phyloP scores from a whole-genome alignment of 768 basidiomycete genomes.

The Trametes elegans region DNA sequence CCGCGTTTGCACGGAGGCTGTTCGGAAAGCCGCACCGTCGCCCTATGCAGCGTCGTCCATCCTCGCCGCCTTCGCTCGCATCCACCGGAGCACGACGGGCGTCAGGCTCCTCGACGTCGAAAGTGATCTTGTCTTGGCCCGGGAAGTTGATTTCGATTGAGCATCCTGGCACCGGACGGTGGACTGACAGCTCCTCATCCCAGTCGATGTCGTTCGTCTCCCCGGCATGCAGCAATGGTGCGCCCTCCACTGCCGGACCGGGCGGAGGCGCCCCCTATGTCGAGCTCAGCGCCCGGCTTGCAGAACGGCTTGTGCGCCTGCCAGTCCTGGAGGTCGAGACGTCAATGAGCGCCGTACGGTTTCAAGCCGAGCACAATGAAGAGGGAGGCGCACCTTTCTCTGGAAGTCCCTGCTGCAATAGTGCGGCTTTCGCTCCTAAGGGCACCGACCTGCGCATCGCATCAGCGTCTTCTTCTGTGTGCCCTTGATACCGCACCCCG shows the following conservation, averaged over 20 bases:
- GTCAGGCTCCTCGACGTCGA: too few relatives aligned
- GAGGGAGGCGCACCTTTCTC: neutral
- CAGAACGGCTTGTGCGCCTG: neutral
- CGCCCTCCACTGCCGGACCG: neutral
- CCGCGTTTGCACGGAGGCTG: too few relatives aligned
- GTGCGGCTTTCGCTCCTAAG: constrained; percentile 3
- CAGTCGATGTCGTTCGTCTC: neutral
- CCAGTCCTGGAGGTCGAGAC: neutral
- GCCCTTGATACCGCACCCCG: constrained; percentile 13
- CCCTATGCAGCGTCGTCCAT: too few relatives aligned
- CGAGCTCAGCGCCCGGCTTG: neutral
- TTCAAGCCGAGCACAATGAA: neutral
- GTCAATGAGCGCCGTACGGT: neutral
- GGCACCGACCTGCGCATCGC: constrained; percentile 9
- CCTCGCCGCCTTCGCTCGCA: too few relatives aligned
- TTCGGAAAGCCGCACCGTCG: too few relatives aligned
- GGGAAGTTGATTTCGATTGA: too few relatives aligned
- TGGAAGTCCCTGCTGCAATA: constrained; percentile 16
- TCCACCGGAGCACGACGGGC: too few relatives aligned
- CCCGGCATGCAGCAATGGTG: neutral
- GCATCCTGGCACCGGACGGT: too few relatives aligned
- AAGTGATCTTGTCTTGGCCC: too few relatives aligned
- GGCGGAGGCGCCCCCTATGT: neutral
- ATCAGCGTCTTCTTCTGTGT: constrained; percentile 9
- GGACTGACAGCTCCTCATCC: too few relatives aligned